A percentile compares a stretch with the other conserved stretches of the same genome.
Conservation (phyloP, 2,329 filamentous ascomycete genomes). For the Colletotrichum scovillei region DNA sequence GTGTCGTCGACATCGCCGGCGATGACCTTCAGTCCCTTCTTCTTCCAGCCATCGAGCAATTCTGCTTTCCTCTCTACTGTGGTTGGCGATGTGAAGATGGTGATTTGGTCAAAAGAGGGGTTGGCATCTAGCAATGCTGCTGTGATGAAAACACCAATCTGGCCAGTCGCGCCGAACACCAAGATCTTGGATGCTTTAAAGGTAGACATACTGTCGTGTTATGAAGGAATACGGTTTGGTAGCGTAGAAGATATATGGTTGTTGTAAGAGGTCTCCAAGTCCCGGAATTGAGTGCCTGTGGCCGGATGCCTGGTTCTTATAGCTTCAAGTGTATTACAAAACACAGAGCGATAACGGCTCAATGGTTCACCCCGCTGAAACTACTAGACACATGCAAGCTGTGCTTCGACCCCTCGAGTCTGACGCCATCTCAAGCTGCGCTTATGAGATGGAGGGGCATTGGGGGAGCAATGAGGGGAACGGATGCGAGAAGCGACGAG, state of each 20-base stretch:
- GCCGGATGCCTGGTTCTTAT: slow-evolving; percentile 12
- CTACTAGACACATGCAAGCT: slow-evolving; percentile 18
- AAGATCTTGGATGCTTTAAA: slow-evolving; percentile 29
- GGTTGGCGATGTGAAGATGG: slow-evolving; percentile 45
- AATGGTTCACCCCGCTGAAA: slow-evolving; percentile 22
- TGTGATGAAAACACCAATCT: slow-evolving; percentile 55
- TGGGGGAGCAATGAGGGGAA: slow-evolving; percentile 18
- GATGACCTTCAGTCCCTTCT: slow-evolving; percentile 40
- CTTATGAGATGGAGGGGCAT: slow-evolving; percentile 12
- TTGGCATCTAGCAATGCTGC: slow-evolving; percentile 48
- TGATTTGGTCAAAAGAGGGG: slow-evolving; percentile 46
- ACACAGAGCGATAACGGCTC: slow-evolving; percentile 19
- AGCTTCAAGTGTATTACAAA: neutral
- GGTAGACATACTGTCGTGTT: slow-evolving; percentile 13
- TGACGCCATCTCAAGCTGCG: slow-evolving; percentile 30
- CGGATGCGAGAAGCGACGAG: slow-evolving; percentile 17
- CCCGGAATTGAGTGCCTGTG: neutral
- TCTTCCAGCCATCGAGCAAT: slow-evolving; percentile 38
- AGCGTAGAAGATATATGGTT: neutral
- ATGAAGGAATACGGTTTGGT: neutral
- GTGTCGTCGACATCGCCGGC: slow-evolving; percentile 50
- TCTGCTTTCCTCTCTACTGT: slow-evolving; percentile 37
- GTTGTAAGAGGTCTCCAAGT: neutral
- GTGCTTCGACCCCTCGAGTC: slow-evolving; percentile 14
- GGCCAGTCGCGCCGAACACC: slow-evolving; percentile 53